Evolutionary conservation across 2,329 filamentous ascomycete species (phyloP).

Genomic region (Apiospora saccharicola): DNA sequence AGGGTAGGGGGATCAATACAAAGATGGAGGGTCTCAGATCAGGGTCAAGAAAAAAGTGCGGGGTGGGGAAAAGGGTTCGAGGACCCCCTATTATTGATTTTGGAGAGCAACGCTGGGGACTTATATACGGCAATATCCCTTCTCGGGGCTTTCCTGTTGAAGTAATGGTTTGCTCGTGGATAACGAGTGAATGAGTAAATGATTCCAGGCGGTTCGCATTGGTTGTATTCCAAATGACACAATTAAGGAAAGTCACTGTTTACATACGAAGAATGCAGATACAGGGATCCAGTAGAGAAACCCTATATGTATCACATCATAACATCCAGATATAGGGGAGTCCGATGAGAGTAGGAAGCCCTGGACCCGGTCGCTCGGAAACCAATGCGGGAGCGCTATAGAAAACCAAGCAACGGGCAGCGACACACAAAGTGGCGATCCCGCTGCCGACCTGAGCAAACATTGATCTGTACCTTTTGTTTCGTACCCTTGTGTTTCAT

Average conservation of each 20-base stretch:
- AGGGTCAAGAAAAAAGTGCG: background rate
- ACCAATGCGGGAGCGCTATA: background rate
- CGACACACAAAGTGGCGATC: no score
- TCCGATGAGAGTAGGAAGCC: background rate
- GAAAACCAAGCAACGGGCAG: background rate
- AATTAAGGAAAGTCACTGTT: background rate
- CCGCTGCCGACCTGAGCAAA: no score
- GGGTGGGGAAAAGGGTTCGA: background rate
- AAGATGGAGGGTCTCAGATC: background rate
- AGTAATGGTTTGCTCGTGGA: background rate
- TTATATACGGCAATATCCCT: background rate
- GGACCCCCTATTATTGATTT: background rate
- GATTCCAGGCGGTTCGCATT: background rate
- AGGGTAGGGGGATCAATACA: background rate
- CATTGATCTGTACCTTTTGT: no score
- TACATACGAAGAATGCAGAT: background rate
- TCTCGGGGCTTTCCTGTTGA: background rate
- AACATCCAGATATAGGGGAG: background rate
- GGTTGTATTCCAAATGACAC: background rate
- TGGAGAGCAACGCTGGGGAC: background rate
- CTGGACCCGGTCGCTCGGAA: background rate
- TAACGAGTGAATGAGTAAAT: background rate
- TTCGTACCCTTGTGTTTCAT: background rate
- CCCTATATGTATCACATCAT: background rate
- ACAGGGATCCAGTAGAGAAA: background rate